A percentile compares a stretch with the other conserved stretches of the same genome.
These are phyloP conservation scores for Saturnispora kantuleensis DNA, from an alignment of 805 yeast genomes.

Conservation along the genomic window DNA sequence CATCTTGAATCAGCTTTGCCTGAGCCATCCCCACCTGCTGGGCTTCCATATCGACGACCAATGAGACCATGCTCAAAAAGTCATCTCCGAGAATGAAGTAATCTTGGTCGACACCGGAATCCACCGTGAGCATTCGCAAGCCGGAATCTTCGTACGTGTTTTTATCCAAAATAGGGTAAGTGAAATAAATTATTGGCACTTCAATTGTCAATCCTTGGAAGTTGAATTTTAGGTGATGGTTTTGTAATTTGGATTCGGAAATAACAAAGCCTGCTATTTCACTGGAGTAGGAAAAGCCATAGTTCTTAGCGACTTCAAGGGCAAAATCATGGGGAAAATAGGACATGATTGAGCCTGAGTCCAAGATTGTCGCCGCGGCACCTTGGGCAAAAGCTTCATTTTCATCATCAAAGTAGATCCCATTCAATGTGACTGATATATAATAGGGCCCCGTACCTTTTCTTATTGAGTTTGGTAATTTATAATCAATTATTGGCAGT, in stretches of 20 bases:
- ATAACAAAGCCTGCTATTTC: constrained; percentile 34
- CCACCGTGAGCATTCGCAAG: constrained; percentile 7
- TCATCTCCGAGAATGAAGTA: constrained; percentile 41
- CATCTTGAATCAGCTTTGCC: constrained; percentile 4
- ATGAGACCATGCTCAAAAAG: constrained; percentile 41
- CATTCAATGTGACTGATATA: constrained; percentile 36
- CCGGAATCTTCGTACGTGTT: constrained; percentile 8
- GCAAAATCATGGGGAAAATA: constrained; percentile 31
- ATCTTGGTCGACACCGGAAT: constrained; percentile 20
- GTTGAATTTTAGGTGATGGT: constrained; percentile 30
- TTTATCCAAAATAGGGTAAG: constrained; percentile 12
- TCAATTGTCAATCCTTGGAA: constrained; percentile 44
- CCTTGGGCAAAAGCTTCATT: constrained; percentile 13
- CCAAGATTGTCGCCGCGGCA: constrained; percentile 32
- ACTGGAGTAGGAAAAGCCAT: constrained; percentile 33
- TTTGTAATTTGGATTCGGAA: constrained; percentile 27
- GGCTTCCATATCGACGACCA: constrained; percentile 45
- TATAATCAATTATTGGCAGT: constrained; percentile 12
- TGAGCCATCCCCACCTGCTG: constrained; percentile 36
- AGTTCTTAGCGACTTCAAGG: constrained; percentile 19
- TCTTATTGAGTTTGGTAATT: constrained; percentile 23
- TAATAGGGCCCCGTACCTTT: constrained; percentile 22
- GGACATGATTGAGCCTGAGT: constrained; percentile 43
- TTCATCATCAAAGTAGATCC: constrained; percentile 19
- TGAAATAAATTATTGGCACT: constrained; percentile 32